Base-by-base conservation (phyloP, 2,329 filamentous ascomycete genomes). In the Capronia epimyces region DNA sequence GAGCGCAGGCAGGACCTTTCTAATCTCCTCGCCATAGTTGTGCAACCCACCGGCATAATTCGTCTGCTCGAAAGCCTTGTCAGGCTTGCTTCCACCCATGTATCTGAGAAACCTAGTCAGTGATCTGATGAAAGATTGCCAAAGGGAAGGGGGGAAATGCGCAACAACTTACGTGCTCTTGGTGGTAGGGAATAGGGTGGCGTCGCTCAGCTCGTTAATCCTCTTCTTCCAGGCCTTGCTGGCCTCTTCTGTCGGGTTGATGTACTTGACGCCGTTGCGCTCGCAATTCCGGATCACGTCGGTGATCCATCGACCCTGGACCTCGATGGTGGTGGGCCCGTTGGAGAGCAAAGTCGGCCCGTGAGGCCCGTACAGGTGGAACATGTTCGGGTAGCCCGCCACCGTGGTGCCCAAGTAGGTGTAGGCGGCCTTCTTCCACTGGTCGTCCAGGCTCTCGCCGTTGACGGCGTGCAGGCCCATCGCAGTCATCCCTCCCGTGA, bases 341-440 rank as follows among this genome's bases (percentile, higher is more conserved):
- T 82, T 83, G 64, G 69, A 65, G 7, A 82, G 67, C 0, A 78
- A 70, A 0, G 78, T 81, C 0, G 79, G 80, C 0, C 69, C 76
- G 20, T 83, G 79, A 0, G 73, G 66, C 0, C 79, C 78, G 58
- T 81, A 51, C 18, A 76, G 59, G 51, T 72, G 71, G 64, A 77
- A 76, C 67, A 76, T 68, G 42, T 78, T 78, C 0, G 74, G 72
- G 52, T 73, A 75, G 2, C 66, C 65, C n/a, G 66, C 55, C 8
- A 69, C 65, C 0, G 67, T 66, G 22, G 71, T 65, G 1, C 74
- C 74, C 1, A 77, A 56, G 49, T 69, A 73, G 0, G 69, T 69
- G 25, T 61, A 58, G 3, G 40, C 40, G 22, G 40, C 37, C 8
- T 9, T 12, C 21, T 36, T 36, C 55, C 71, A 74, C 3, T 66